Evolutionary conservation across 495 filamentous ascomycete species (phyloP), one percentile per base, ranked within the genome.

Genomic region (Lentithecium fluviatile): DNA sequence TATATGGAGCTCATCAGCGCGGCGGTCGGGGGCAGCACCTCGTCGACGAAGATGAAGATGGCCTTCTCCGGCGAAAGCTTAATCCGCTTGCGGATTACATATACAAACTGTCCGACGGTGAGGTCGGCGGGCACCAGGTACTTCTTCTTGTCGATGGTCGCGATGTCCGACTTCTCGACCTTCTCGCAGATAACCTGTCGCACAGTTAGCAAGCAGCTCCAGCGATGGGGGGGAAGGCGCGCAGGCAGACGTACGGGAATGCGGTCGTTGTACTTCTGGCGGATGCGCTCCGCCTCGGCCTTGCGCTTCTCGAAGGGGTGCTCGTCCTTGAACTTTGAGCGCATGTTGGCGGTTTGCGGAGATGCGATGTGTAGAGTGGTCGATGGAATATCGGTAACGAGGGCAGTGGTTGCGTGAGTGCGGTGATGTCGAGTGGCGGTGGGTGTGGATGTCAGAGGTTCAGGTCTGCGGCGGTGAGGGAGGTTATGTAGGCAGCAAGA

Each of bases 131-230:
- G 94, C 17, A 99, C 94, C 7, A 99, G 85, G 72, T 99, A 99
- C 80, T 99, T 99, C 86, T 99, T 99, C 86, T 99, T 99, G 81
- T 99, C 94, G 83, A 99, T 99, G 59, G 95, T 99, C 40, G 94
- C 94, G 69, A 99, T 99, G 73, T 99, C 94, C 45, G 87, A 91
- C 77, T 97, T 97, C 79, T 99, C 94, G 67, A 97, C 94, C 77
- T 99, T 99, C 76, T 97, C 94, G 81, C 94, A 99, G 77, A 99
- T 99, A 49, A 97, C 93, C 92, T 97, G 70, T 69, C 53, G 40
- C 45, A 51, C 20, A 65, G 66, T 55, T 42, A 60, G 20, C 56
- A 17, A 32, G 40, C 49, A 56, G 52, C 37, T 50, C 8, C 20
- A 29, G 32, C 17, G 45, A 58, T 34, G 38, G 7, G 50, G 40